These are phyloP conservation scores for Penicillium sumatraense DNA, from an alignment of 2,329 filamentous ascomycete genomes.

Conservation along the genomic window DNA sequence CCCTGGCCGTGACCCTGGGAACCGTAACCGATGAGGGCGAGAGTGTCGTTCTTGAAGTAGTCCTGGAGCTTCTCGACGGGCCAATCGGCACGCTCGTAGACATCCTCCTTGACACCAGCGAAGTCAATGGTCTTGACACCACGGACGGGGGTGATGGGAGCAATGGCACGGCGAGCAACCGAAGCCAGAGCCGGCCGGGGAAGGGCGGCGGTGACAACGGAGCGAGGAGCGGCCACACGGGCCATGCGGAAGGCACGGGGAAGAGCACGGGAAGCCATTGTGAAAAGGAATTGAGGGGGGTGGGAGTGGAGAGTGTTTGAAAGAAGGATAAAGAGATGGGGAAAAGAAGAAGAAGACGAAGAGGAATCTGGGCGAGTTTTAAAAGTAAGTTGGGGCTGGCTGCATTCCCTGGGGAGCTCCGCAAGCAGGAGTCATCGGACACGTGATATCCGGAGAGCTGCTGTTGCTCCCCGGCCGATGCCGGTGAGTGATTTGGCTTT, in stretches of 20 bases:
- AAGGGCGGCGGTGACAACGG: slow-evolving; percentile 63
- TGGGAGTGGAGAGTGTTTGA: slow-evolving; percentile 16
- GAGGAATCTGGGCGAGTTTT: slow-evolving; percentile 22
- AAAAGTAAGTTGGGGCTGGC: slow-evolving; percentile 19
- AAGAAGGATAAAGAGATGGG: slow-evolving; percentile 16
- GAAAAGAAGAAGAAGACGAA: slow-evolving; percentile 17
- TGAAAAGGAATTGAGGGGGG: slow-evolving; percentile 25
- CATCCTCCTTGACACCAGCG: slow-evolving; percentile 89
- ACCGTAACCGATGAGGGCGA: slow-evolving; percentile 97
- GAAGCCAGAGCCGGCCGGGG: slow-evolving; percentile 56
- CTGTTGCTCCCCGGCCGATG: slow-evolving; percentile 27
- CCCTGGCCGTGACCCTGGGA: slow-evolving; percentile 99
- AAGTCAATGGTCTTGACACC: slow-evolving; percentile 99
- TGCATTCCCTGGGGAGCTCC: neutral
- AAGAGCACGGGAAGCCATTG: slow-evolving; percentile 55
- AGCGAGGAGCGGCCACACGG: slow-evolving; percentile 60
- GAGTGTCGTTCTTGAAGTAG: slow-evolving; percentile 99
- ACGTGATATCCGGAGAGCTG: slow-evolving; percentile 25
- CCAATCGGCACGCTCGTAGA: slow-evolving; percentile 98
- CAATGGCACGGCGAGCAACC: slow-evolving; percentile 50
- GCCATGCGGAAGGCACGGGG: slow-evolving; percentile 63
- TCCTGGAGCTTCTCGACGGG: slow-evolving; percentile 98
- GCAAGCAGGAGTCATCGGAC: slow-evolving; percentile 19
- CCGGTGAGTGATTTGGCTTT: slow-evolving; percentile 1
- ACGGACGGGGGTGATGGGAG: slow-evolving; percentile 57